Base-by-base conservation (phyloP, 2,329 filamentous ascomycete species). In the Juglanconis oblonga region DNA sequence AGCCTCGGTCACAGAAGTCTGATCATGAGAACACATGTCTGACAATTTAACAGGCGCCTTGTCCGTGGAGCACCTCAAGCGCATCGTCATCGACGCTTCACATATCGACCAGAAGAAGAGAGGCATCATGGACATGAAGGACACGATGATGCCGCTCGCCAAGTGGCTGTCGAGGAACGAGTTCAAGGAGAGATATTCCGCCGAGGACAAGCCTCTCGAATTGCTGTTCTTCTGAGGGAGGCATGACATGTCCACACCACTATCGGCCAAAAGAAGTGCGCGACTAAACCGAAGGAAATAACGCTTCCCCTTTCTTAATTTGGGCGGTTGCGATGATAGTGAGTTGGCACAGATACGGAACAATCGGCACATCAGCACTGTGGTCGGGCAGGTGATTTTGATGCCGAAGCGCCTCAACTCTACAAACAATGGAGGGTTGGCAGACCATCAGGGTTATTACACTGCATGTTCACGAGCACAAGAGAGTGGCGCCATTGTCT, bases 41-140 rank as follows among this genome's bases (percentile, higher is more conserved):
- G 42, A 48, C 13, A 17, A 50, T 17, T 36, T n/a, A 29, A 50
- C 55, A 64, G 61, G 49, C n/a, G 49, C 60, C 29, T 55, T 59
- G 14, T 57, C 57, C 29, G 51, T 60, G 33, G 63, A 58, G 57
- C 54, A 64, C 29, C 44, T 61, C 33, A 64, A 59, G 49, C 58
- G 61, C 4, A 63, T 64, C 52, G 59, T 62, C 55, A 58, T 64
- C 11, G 95, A 99, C 75, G 92, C 91, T 13, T 97, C 92, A 7
- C 89, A 97, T 71, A 90, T 97, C 65, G 94, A 99, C 74, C 86
- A 90, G 74, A 99, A 99, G 82, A 96, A 96, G 80, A 83, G 93
- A 51, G 92, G 92, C 0, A 86, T 99, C 64, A 86, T 97, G 73
- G 95, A 98, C 70, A 97, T 98, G 91, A 92, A 90, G 73, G 95